Conservation (phyloP, 2,329 filamentous ascomycete species). For the Penicillium sp. region DNA sequence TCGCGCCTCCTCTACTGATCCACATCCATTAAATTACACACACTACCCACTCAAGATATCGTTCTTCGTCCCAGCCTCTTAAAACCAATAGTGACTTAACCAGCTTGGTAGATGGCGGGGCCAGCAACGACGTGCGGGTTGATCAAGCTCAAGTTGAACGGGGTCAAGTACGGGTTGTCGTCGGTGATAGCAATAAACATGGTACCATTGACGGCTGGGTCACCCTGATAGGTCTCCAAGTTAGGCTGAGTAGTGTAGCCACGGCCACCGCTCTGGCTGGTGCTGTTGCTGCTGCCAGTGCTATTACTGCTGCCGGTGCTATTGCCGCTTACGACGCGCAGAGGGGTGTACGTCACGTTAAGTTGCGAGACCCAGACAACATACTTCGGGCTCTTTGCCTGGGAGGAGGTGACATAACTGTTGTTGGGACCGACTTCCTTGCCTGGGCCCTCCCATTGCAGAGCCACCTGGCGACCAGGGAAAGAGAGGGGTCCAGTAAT, state of each 20-base stretch:
- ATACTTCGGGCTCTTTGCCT: conserved; percentile 61
- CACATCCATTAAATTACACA: not conserved
- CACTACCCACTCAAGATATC: no score
- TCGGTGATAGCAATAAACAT: conserved; percentile 80
- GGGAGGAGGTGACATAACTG: conserved; percentile 69
- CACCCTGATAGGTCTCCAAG: conserved; percentile 64
- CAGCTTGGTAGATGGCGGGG: conserved; percentile 74
- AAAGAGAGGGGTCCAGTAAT: conserved; percentile 71
- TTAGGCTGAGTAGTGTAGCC: conserved; percentile 75
- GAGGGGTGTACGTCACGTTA: conserved; percentile 68
- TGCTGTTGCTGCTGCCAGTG: conserved; percentile 57
- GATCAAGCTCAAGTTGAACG: conserved; percentile 72
- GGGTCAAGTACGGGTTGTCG: conserved; percentile 65
- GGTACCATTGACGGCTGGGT: conserved; percentile 73
- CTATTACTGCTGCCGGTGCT: conserved; percentile 32
- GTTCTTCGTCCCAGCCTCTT: not conserved
- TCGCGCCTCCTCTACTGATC: not conserved
- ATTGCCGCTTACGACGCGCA: conserved; percentile 50
- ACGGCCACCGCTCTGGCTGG: conserved; percentile 27
- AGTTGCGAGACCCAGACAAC: conserved; percentile 78
- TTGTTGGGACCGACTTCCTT: conserved; percentile 75
- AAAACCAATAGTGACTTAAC: conserved; percentile 48
- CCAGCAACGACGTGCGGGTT: conserved; percentile 75
- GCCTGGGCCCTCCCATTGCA: conserved; percentile 73
- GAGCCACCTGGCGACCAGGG: conserved; percentile 69